Evolutionary conservation across 257 asterid genomes (phyloP), one percentile per base, ranked within the genome.

Genomic region (Cruciata laevipes): DNA sequence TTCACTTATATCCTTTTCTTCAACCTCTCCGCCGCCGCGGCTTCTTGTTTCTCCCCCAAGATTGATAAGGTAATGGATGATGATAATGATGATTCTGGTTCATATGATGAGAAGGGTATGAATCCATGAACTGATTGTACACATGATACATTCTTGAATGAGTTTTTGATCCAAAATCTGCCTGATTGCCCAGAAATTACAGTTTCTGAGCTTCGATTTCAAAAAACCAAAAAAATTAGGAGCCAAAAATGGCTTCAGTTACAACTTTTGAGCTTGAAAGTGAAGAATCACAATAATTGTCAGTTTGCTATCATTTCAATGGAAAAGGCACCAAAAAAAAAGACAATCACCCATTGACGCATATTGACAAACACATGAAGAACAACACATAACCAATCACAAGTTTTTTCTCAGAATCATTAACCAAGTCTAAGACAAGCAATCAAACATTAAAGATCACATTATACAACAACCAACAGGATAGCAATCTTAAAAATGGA

Each of bases 61-160:
- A 59, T 7, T 64, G 80, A 56, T 76, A 71, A n/a, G 74, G 47
- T 18, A 30, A 17, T 5, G 62, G 35, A 61, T 64, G 10, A 5
- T 81, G 78, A 61, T 31, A 69, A 71, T 58, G 74, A 51, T 53
- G 49, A 8, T 75, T 67, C 53, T 77, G 87, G 65, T 77, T 83
- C 73, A 67, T 77, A 67, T 79, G 87, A 59, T 62, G 57, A 16
- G 90, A 86, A 65, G 89, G 85, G 71, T 71, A 58, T 0, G 80
- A 62, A 51, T 68, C 80, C 80, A 80, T 68, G 53, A 67, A 76
- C 65, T 69, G 70, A 37, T 51, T 51, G 17, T 77, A 59, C 40
- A 59, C 52, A 31, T 82, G 75, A 63, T 80, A 84, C 84, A 83
- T 81, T 42, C 55, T 61, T 35, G 25, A 20, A 1, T 4, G 10